phyloP scores from a whole-genome alignment of 805 yeast species.

The Lachancea thermotolerans region DNA sequence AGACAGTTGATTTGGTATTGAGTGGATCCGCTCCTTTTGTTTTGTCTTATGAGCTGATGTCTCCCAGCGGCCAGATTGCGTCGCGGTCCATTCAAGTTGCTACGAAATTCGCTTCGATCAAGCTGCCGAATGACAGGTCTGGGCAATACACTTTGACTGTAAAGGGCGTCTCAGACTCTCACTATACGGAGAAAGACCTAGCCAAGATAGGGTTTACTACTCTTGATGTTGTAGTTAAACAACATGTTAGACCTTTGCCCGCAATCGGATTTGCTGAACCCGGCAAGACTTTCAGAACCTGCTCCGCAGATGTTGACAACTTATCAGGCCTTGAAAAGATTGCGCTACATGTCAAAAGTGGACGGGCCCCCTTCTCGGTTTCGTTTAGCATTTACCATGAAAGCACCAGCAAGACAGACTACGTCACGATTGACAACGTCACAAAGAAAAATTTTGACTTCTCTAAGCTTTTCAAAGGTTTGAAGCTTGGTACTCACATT shows the following conservation, averaged over 20 bases:
- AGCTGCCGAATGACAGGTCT: constrained; percentile 36
- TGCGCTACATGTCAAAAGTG: constrained; percentile 43
- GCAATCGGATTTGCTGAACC: constrained; percentile 42
- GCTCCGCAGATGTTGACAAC: constrained; percentile 36
- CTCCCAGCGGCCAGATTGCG: constrained; percentile 46
- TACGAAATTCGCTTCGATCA: constrained; percentile 43
- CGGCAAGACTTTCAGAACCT: constrained; percentile 45
- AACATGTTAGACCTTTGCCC: constrained; percentile 59
- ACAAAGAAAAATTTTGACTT: constrained; percentile 33
- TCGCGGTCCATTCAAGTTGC: constrained; percentile 42
- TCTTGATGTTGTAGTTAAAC: constrained; percentile 37
- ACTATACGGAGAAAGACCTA: constrained; percentile 43
- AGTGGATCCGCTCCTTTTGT: constrained; percentile 60
- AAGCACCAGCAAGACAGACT: constrained; percentile 46
- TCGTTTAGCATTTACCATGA: constrained; percentile 56
- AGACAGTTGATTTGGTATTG: constrained; percentile 43
- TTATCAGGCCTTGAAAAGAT: constrained; percentile 40
- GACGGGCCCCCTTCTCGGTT: constrained; percentile 56
- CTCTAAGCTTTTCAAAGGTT: constrained; percentile 40
- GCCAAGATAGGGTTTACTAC: constrained; percentile 24
- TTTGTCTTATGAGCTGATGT: constrained; percentile 55
- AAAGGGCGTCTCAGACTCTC: constrained; percentile 56
- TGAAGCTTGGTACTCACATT: constrained; percentile 65
- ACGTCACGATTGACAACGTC: constrained; percentile 40
- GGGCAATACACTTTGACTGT: constrained; percentile 63